A percentile compares a stretch with the other conserved stretches of the same genome.
Evolutionary conservation across 2,329 filamentous ascomycete species (phyloP).

Genomic region (Cladosporium sp.): DNA sequence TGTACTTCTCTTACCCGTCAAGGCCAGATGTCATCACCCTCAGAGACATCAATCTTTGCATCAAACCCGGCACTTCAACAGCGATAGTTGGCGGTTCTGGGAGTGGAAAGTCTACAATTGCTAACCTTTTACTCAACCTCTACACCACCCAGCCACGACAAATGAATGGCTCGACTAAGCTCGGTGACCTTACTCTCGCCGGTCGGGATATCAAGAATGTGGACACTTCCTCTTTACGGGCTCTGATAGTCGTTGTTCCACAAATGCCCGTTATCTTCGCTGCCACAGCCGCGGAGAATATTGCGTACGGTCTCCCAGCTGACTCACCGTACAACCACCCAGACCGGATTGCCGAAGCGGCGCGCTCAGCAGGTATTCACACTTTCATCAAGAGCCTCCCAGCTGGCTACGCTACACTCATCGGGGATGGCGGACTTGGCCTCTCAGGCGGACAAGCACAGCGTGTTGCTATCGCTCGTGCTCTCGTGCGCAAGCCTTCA

Average conservation of each 20-base stretch:
- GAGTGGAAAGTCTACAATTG: slow-evolving; percentile 85
- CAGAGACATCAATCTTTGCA: slow-evolving; percentile 59
- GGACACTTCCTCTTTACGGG: slow-evolving; percentile 58
- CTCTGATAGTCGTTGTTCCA: slow-evolving; percentile 62
- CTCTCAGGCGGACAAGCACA: slow-evolving; percentile 82
- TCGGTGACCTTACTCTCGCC: slow-evolving; percentile 54
- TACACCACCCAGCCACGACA: slow-evolving; percentile 67
- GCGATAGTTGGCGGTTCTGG: slow-evolving; percentile 82
- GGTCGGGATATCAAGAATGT: slow-evolving; percentile 55
- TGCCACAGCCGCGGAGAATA: slow-evolving; percentile 71
- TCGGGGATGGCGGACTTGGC: slow-evolving; percentile 71
- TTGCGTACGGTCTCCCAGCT: slow-evolving; percentile 68
- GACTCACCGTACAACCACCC: slow-evolving; percentile 48
- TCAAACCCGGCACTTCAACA: slow-evolving; percentile 61
- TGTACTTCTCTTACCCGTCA: slow-evolving; percentile 70
- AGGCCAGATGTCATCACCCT: slow-evolving; percentile 54
- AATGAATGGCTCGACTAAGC: slow-evolving; percentile 12
- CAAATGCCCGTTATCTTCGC: slow-evolving; percentile 76
- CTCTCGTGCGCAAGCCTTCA: slow-evolving; percentile 65
- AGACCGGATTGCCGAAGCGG: slow-evolving; percentile 44
- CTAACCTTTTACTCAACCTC: slow-evolving; percentile 68
- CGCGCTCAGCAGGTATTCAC: slow-evolving; percentile 63
- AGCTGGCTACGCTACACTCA: slow-evolving; percentile 63
- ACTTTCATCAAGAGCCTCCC: slow-evolving; percentile 72
- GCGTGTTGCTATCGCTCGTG: slow-evolving; percentile 74